Percentiles rank a stretch among this genome's conserved stretches.
Evolutionary conservation across 2,329 filamentous ascomycete genomes (phyloP).

Genomic region (Colletotrichum abscissum): DNA sequence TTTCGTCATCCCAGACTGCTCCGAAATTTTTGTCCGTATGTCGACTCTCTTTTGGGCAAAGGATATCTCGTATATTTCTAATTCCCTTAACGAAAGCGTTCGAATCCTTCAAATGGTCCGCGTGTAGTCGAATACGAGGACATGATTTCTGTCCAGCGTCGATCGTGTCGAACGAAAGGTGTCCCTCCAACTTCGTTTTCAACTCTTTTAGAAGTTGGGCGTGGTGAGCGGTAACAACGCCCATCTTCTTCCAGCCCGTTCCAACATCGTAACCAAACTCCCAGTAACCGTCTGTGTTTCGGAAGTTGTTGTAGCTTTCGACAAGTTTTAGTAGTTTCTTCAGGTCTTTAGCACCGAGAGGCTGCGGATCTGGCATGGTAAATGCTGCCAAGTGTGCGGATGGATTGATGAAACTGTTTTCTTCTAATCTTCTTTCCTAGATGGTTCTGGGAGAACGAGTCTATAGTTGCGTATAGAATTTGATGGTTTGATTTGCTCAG

Average conservation of each 20-base stretch:
- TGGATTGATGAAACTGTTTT: background rate
- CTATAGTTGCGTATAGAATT: background rate
- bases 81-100: too few relatives aligned
- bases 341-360: too few relatives aligned
- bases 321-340: rapidly evolving
- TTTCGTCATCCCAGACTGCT: background rate
- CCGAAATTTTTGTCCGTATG: too few relatives aligned
- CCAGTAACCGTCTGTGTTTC: background rate
- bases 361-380: background rate
- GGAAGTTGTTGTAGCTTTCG: background rate
- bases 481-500: background rate
- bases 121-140: too few relatives aligned
- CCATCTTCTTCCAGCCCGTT: too few relatives aligned
- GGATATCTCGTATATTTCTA: too few relatives aligned
- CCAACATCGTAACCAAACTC: background rate
- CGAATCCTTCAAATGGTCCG: too few relatives aligned
- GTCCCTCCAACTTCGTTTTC: too few relatives aligned
- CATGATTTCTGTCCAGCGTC: rapidly evolving
- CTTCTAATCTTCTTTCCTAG: background rate
- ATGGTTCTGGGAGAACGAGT: rapidly evolving
- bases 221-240: too few relatives aligned
- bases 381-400: rapidly evolving
- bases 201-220: too few relatives aligned
- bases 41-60: too few relatives aligned
- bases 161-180: too few relatives aligned